Conservation (phyloP, 441 rosid genomes). For the Bruguiera hainesii region DNA sequence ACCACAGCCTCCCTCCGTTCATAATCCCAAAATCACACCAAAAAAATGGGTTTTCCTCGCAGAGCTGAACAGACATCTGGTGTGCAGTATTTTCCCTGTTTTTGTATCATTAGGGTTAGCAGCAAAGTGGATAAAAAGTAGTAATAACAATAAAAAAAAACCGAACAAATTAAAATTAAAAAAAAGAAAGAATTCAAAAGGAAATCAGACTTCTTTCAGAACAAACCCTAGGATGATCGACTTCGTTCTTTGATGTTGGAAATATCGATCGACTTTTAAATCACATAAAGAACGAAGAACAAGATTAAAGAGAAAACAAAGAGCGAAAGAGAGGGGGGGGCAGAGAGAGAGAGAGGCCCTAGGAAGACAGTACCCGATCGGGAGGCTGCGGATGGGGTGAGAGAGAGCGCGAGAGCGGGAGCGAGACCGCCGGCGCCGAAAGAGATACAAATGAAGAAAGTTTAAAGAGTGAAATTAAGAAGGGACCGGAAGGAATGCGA, state of each 20-base stretch:
- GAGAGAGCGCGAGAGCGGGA: background rate
- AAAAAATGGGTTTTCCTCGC: slow-evolving; percentile 44
- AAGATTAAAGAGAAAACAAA: too few relatives aligned
- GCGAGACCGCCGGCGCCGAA: background rate
- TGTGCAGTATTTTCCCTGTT: slow-evolving; percentile 49
- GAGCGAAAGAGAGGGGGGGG: too few relatives aligned
- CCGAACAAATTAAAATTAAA: background rate
- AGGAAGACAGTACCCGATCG: too few relatives aligned
- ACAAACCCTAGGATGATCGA: too few relatives aligned
- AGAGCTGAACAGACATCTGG: slow-evolving; percentile 65
- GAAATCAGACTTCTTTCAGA: background rate
- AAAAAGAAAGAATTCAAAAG: background rate
- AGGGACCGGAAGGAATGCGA: too few relatives aligned
- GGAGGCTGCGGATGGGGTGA: background rate
- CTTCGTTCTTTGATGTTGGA: too few relatives aligned
- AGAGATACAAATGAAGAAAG: background rate
- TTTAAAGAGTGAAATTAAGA: too few relatives aligned
- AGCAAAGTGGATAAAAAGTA: background rate
- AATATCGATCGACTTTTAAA: too few relatives aligned
- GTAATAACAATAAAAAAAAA: background rate
- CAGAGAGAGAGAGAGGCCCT: too few relatives aligned
- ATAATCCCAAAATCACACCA: slow-evolving; percentile 54
- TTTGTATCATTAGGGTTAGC: slow-evolving; percentile 29
- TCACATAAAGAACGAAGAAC: too few relatives aligned
- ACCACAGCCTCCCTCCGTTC: slow-evolving; percentile 69